Percentiles rank a stretch among this genome's conserved stretches.
Evolutionary conservation across 1,284 basidiomycete species (phyloP).

Genomic region (Taiwanofungus camphoratus): DNA sequence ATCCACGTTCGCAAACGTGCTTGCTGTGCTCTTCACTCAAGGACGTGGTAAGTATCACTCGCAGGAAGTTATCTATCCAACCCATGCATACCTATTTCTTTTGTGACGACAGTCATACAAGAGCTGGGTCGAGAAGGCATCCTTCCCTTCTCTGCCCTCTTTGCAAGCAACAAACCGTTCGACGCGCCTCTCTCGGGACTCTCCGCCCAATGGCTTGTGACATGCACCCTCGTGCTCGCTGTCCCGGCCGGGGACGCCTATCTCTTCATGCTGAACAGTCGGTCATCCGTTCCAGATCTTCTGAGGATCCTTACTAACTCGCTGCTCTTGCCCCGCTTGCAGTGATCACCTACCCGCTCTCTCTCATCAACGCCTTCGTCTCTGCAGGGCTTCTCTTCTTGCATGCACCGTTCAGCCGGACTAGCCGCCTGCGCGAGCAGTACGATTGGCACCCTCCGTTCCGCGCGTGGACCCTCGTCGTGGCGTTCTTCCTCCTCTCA

Average conservation of each 20-base stretch:
- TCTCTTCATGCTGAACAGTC: slow-evolving; percentile 58
- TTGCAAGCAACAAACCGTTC: slow-evolving; percentile 60
- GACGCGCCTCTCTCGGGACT: slow-evolving; percentile 53
- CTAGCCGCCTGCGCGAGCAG: slow-evolving; percentile 25
- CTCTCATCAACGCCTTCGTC: slow-evolving; percentile 54
- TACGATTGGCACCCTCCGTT: slow-evolving; percentile 63
- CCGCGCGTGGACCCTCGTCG: slow-evolving; percentile 41
- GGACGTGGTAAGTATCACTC: slow-evolving; percentile 42
- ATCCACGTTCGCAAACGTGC: slow-evolving; percentile 56
- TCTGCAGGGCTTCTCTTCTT: slow-evolving; percentile 55
- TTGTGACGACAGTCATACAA: slow-evolving; percentile 51
- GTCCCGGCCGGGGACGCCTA: slow-evolving; percentile 65
- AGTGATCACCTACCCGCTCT: slow-evolving; percentile 51
- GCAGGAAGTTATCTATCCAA: neutral
- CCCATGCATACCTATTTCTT: slow-evolving; percentile 1
- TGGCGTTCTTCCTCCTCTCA: slow-evolving; percentile 52
- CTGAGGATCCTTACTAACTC: neutral
- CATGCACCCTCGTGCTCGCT: slow-evolving; percentile 39
- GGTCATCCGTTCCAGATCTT: slow-evolving; percentile 34
- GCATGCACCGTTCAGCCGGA: slow-evolving; percentile 37
- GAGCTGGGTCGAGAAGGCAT: slow-evolving; percentile 65
- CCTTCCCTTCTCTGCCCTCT: slow-evolving; percentile 51
- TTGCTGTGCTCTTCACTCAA: slow-evolving; percentile 57
- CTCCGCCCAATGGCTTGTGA: slow-evolving; percentile 47
- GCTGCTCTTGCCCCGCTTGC: slow-evolving; percentile 15